Evolutionary conservation across 2,329 filamentous ascomycete genomes (phyloP).

Genomic region (Alternaria sp.): DNA sequence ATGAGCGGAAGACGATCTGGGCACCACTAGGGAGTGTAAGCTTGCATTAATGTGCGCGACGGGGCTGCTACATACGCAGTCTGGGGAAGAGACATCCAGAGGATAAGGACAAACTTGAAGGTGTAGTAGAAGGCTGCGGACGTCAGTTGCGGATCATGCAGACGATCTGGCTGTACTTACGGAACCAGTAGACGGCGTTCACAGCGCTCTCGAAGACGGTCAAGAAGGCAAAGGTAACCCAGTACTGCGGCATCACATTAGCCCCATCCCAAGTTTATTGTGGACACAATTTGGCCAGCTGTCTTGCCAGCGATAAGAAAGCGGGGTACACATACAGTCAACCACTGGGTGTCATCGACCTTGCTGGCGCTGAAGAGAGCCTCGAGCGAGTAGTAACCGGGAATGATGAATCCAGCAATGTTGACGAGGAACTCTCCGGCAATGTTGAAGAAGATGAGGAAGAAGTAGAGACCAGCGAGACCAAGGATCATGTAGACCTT

Average conservation of each 20-base stretch:
- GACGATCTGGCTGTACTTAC: constrained; percentile 34
- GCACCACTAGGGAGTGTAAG: constrained; percentile 71
- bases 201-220: constrained; percentile 83
- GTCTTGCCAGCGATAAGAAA: constrained; percentile 1
- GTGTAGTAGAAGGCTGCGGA: constrained; percentile 90
- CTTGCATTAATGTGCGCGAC: background rate
- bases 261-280: constrained; percentile 5
- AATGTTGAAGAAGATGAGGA: constrained; percentile 92
- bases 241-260: constrained; percentile 64
- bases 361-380: constrained; percentile 76
- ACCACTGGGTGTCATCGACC: constrained; percentile 82
- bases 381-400: constrained; percentile 81
- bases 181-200: constrained; percentile 90
- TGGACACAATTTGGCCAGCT: background rate
- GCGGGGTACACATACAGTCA: constrained; percentile 56
- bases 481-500: constrained; percentile 86
- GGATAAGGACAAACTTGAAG: constrained; percentile 97
- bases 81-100: constrained; percentile 96
- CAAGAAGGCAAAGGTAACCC: constrained; percentile 84
- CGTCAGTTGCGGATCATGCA: constrained; percentile 15
- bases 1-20: constrained; percentile 94
- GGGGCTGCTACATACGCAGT: constrained; percentile 73
- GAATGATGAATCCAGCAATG: constrained; percentile 81
- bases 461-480: constrained; percentile 80
- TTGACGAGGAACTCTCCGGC: constrained; percentile 88